phyloP scores from a whole-genome alignment of 768 basidiomycete genomes.

The Naematelia encephala region DNA sequence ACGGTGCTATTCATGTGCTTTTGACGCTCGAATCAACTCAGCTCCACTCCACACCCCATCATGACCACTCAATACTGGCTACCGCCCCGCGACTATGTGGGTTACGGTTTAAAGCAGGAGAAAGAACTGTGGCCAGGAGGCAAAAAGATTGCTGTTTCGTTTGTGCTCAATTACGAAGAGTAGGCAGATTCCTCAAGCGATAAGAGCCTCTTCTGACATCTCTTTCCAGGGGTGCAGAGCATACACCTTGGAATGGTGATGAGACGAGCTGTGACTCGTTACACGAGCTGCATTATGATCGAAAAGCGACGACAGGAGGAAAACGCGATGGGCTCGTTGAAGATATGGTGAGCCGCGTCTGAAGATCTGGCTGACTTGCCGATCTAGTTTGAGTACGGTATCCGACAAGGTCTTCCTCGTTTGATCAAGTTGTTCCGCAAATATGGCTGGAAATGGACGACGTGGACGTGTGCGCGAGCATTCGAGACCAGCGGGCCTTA shows the following conservation, averaged over 20 bases:
- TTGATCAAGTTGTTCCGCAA: constrained; percentile 28
- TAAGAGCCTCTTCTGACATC: neutral
- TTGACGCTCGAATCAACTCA: too few species aligned
- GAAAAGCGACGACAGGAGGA: constrained; percentile 15
- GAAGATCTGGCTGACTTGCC: neutral
- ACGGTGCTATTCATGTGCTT: too few species aligned
- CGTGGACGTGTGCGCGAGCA: constrained; percentile 28
- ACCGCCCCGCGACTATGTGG: constrained; percentile 34
- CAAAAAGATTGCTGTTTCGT: constrained; percentile 33
- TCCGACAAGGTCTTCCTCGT: constrained; percentile 29
- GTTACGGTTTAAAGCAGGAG: constrained; percentile 25
- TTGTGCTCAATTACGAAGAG: constrained; percentile 35
- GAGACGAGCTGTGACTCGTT: constrained; percentile 18
- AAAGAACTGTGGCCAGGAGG: constrained; percentile 27
- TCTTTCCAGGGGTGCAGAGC: constrained; percentile 20
- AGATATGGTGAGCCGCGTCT: constrained; percentile 22
- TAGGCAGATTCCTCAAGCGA: constrained; percentile 1
- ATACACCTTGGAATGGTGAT: constrained; percentile 38
- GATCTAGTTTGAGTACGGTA: constrained; percentile 34
- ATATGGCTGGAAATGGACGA: constrained; percentile 31
- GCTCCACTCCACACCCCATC: neutral
- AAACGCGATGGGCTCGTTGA: constrained; percentile 31
- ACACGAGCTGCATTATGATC: constrained; percentile 29
- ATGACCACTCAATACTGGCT: constrained; percentile 6
- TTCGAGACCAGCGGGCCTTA: constrained; percentile 25